A percentile compares a stretch with the other conserved stretches of the same genome.
Evolutionary conservation across 1,139 yeast species (phyloP).

Genomic region (Yamadazyma diospyri): DNA sequence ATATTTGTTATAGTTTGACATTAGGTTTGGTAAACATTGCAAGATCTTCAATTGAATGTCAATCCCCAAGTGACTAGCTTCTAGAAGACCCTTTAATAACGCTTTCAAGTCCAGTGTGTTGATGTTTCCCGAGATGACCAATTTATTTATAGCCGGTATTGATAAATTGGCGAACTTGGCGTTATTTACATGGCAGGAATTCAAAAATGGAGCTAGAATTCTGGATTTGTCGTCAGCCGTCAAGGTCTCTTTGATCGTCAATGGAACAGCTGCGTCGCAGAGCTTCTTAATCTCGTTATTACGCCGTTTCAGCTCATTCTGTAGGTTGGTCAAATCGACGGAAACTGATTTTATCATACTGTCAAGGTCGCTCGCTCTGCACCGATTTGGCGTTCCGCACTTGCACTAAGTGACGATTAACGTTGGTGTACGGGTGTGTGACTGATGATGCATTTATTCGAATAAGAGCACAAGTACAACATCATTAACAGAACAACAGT

Average conservation of each 20-base stretch:
- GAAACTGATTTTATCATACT: constrained; percentile 1
- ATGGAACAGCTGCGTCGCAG: constrained; percentile 57
- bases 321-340: constrained; percentile 25
- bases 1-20: constrained; percentile 56
- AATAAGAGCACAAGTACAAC: too few relatives aligned
- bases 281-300: constrained; percentile 64
- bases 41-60: constrained; percentile 87
- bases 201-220: constrained; percentile 64
- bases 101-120: constrained; percentile 49
- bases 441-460: too few relatives aligned
- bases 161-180: constrained; percentile 71
- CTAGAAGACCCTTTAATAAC: constrained; percentile 63
- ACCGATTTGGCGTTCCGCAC: neutral
- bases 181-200: constrained; percentile 72
- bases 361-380: neutral
- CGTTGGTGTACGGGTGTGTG: constrained; percentile 1
- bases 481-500: too few relatives aligned
- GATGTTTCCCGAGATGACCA: constrained; percentile 48
- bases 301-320: constrained; percentile 69
- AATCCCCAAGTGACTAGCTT: constrained; percentile 70
- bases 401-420: too few relatives aligned
- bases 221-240: constrained; percentile 37
- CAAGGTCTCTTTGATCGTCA: constrained; percentile 30
- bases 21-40: constrained; percentile 75
- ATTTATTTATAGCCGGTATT: constrained; percentile 61